Evolutionary conservation across 192 early-diverging fungal species (phyloP).

Genomic region (Lobosporangium transversale): DNA sequence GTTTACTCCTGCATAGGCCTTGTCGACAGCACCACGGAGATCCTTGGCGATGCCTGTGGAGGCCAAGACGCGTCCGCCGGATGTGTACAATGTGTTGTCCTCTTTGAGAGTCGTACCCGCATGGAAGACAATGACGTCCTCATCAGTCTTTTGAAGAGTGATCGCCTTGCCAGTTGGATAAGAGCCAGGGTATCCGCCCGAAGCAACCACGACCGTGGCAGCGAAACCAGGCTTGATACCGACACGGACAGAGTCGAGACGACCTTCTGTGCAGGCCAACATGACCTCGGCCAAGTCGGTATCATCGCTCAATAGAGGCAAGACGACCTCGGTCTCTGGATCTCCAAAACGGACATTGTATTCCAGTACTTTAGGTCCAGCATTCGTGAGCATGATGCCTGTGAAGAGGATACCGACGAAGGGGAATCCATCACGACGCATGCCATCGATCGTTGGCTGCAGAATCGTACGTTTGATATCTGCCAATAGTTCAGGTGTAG

Average conservation of each 20-base stretch:
- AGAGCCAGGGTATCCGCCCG: constrained; percentile 90
- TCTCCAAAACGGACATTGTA: constrained; percentile 99
- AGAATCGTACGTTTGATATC: constrained; percentile 82
- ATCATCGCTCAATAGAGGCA: constrained; percentile 86
- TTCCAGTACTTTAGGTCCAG: constrained; percentile 94
- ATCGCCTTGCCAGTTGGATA: constrained; percentile 89
- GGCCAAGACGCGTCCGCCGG: constrained; percentile 95
- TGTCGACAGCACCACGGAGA: constrained; percentile 81
- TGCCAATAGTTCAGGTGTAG: constrained; percentile 76
- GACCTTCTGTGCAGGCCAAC: constrained; percentile 87
- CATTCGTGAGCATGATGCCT: constrained; percentile 93
- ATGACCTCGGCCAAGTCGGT: constrained; percentile 90
- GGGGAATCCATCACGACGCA: constrained; percentile 94
- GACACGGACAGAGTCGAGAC: constrained; percentile 88
- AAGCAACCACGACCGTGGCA: constrained; percentile 92
- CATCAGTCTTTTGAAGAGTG: constrained; percentile 60
- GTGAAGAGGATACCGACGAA: constrained; percentile 98
- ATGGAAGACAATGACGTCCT: constrained; percentile 81
- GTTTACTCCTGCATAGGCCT: constrained; percentile 76
- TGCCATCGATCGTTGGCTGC: constrained; percentile 93
- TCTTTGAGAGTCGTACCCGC: constrained; percentile 80
- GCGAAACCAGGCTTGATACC: constrained; percentile 78
- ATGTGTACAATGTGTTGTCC: constrained; percentile 74
- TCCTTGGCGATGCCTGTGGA: constrained; percentile 85
- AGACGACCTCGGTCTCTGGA: constrained; percentile 95